Evolutionary conservation across 164 flowering plant species (phyloP).

Genomic region (Akebia trifoliata): DNA sequence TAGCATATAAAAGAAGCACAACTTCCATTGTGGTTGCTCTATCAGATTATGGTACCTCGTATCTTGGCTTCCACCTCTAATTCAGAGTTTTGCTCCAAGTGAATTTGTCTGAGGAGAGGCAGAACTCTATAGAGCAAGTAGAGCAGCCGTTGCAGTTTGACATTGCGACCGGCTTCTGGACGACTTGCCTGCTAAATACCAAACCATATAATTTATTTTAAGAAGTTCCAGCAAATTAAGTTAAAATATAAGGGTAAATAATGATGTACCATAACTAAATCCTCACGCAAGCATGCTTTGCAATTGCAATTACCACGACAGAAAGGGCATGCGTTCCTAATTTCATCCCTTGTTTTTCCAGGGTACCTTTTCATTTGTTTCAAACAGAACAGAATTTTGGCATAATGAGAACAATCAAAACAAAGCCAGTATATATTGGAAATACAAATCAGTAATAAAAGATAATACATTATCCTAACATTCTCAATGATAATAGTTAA

Average conservation of each 20-base stretch:
- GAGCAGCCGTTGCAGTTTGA: slow-evolving; percentile 43
- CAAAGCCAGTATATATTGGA: background rate
- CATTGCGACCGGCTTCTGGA: slow-evolving; percentile 29
- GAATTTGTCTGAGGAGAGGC: slow-evolving; percentile 60
- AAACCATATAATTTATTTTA: background rate
- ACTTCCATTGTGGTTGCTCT: background rate
- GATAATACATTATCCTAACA: background rate
- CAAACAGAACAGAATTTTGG: slow-evolving; percentile 5
- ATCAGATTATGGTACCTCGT: slow-evolving; percentile 33
- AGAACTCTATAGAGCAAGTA: slow-evolving; percentile 49
- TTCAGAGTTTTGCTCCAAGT: slow-evolving; percentile 52
- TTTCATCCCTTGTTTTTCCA: slow-evolving; percentile 39
- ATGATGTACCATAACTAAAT: slow-evolving; percentile 29
- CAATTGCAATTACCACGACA: slow-evolving; percentile 83
- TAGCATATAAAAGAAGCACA: background rate
- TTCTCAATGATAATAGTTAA: background rate
- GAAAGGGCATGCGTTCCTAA: slow-evolving; percentile 55
- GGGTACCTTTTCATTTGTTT: slow-evolving; percentile 53
- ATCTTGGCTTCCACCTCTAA: slow-evolving; percentile 43
- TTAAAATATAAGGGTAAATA: background rate
- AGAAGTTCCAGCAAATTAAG: background rate
- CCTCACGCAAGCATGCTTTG: slow-evolving; percentile 56
- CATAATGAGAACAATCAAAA: background rate
- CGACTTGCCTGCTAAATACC: slow-evolving; percentile 29
- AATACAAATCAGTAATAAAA: background rate